A percentile compares a stretch with the other conserved stretches of the same genome.
Evolutionary conservation across 345 rosid genomes (phyloP).

Genomic region (Arabidopsis thaliana): TAIR10.1 NC_003076.8:25083001-25083500

Average conservation of each 20-base stretch:
- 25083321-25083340: background rate
- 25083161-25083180: background rate
- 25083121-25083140: conserved; percentile 5
- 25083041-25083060: background rate
- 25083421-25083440: conserved; percentile 33
- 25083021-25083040: background rate
- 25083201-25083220: conserved; percentile 42
- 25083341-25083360: background rate
- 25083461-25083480: conserved; percentile 38
- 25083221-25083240: conserved; percentile 35
- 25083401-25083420: conserved; percentile 10
- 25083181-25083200: conserved; percentile 8
- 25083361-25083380: background rate
- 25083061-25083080: background rate
- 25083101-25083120: background rate
- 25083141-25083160: background rate
- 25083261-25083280: conserved; percentile 37
- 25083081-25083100: conserved; percentile 11
- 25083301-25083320: background rate
- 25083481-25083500: conserved; percentile 40
- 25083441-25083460: conserved; percentile 31
- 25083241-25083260: conserved; percentile 33
- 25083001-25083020: background rate
- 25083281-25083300: conserved; percentile 28
- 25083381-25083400: background rate